Evolutionary conservation across 2,329 filamentous ascomycete species (phyloP), one percentile per base, ranked within the genome.

Genomic region (Epichloe sylvatica): DNA sequence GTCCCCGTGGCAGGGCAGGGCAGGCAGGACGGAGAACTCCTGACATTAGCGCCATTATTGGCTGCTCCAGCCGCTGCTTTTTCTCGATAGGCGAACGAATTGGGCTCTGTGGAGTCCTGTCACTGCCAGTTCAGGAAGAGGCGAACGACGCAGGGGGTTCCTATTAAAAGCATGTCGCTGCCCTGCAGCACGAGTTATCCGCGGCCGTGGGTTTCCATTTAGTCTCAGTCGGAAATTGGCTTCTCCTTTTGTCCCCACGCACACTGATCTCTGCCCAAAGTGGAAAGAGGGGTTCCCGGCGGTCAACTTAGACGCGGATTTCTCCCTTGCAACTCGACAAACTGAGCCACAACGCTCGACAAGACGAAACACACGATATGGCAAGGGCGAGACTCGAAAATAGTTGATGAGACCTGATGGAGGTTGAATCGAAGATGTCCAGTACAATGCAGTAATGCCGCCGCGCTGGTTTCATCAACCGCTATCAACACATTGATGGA

Each of bases 151-250:
- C 7, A 30, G 25, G 25, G 25, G 25, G 25, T 30, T 30, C 7
- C 23, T 25, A 25, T 13, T 4, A 11, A 37, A 13, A 37, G 36
- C n/a, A n/a, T 25, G 13, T 8, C 23, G 12, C 2, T n/a, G 41
- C 41, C 23, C 41, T 43, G 35, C 47, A 49, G 47, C 17, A 9
- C 36, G 33, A 11, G 30, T 30, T 38, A 4, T 23, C 23, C 12
- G 35, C 41, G 38, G 41, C 17, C 17, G 23, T 35, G 5, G 13
- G 36, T 40, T 19, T 30, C 8, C 4, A 4, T 19, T 19, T 40
- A 19, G 23, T 50, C 43, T 45, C 48, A 36, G 42, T 36, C 37
- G 42, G 43, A 50, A 50, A 46, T 50, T 50, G 47, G 42, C 35
- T 25, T 15, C 13, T 9, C 33, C 11, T n/a, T 9, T 45, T 19